Base-by-base conservation (phyloP, 108 stramenopile species). In the Nitzschia sp. region DNA sequence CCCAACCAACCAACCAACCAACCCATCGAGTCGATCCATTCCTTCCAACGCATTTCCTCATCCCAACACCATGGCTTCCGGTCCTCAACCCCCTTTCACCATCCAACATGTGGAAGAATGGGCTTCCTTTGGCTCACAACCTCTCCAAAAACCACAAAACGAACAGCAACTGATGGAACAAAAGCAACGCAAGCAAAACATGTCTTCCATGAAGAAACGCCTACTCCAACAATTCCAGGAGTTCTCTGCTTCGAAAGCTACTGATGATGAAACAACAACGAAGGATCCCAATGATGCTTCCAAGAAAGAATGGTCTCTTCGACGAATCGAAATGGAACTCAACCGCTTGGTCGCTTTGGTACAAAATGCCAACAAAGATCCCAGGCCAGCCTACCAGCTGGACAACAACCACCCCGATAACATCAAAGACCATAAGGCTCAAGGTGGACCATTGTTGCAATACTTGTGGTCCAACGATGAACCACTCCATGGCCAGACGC, bases 401-500 rank as follows among this genome's bases (percentile, higher is more conserved):
- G 61, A 66, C 52, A 66, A 73, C 6, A 57, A 64, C 10, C 78
- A 71, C 55, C 78, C 72, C 14, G 59, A 56, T 10, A 76, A 82
- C 58, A 53, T 54, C 8, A 44, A 75, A 39, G 81, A 82, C 43
- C 70, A 82, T 57, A 72, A 72, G 8, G n/a, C 57, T 8, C 41
- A 75, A 44, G 63, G 71, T 14, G 82, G 82, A 21, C 82, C 82
- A 10, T 39, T 63, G 19, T 37, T 83, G 41, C 21, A 56, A 38
- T 74, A 69, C 57, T 26, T 83, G 21, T 79, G 77, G 77, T 71
- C 66, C 41, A 17, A 41, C 42, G 53, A 73, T 7, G 72, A 77
- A 46, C 64, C 73, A 44, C 12, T 82, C 12, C 46, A 67, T 3
- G 81, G 86, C 6, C 82, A 83, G 52, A 75, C 88, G 10, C 53